A percentile compares a stretch with the other conserved stretches of the same genome.
phyloP scores from a whole-genome alignment of 2,329 filamentous ascomycete genomes.

The Laburnicola sp. region DNA sequence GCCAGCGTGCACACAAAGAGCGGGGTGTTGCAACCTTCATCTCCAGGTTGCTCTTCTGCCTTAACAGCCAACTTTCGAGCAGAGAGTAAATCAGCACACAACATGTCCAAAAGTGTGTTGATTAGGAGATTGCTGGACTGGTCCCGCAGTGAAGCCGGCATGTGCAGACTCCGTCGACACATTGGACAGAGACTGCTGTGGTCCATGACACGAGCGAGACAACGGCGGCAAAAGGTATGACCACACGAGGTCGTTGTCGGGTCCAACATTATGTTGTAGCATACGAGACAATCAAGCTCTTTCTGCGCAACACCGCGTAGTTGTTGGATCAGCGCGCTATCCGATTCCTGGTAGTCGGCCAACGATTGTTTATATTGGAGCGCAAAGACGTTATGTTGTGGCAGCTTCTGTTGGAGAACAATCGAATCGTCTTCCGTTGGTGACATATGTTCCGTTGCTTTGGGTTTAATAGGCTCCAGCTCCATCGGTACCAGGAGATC shows the following conservation, averaged over 20 bases:
- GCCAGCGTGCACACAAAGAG: conserved; percentile 82
- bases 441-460: too few relatives aligned
- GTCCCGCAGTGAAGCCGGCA: conserved; percentile 53
- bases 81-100: conserved; percentile 69
- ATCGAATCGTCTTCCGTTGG: too few relatives aligned
- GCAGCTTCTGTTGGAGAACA: too few relatives aligned
- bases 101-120: conserved; percentile 62
- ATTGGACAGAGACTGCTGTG: conserved; percentile 79
- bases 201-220: conserved; percentile 74
- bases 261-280: conserved; percentile 78
- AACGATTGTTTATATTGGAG: conserved; percentile 53
- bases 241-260: conserved; percentile 84
- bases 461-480: too few relatives aligned
- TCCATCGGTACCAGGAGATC: too few relatives aligned
- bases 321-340: conserved; percentile 57
- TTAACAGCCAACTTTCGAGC: conserved; percentile 60
- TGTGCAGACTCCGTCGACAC: conserved; percentile 68
- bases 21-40: conserved; percentile 60
- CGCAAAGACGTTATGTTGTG: conserved; percentile 55
- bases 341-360: conserved; percentile 46
- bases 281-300: conserved; percentile 87
- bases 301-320: conserved; percentile 65
- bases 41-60: conserved; percentile 60
- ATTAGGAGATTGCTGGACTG: conserved; percentile 66
- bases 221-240: conserved; percentile 85